Conservation (phyloP, 768 basidiomycete species). For the Lactifluus echinatus region DNA sequence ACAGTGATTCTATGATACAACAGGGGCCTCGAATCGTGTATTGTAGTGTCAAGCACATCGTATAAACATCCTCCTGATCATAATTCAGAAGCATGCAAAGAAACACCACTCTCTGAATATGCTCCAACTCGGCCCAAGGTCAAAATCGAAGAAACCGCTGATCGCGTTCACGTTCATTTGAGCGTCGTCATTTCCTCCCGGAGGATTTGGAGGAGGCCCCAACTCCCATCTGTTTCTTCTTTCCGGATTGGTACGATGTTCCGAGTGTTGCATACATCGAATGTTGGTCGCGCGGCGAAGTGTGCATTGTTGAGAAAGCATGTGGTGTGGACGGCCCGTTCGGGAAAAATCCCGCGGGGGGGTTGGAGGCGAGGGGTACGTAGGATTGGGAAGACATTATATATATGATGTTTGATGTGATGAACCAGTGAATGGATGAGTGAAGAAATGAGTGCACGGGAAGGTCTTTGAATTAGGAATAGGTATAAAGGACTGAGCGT, state of each 20-base stretch:
- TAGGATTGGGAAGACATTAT: constrained; percentile 27
- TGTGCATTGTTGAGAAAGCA: constrained; percentile 30
- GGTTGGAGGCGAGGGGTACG: constrained; percentile 22
- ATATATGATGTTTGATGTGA: background rate
- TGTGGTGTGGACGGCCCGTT: constrained; percentile 28
- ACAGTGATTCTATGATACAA: background rate
- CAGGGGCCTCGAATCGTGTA: background rate
- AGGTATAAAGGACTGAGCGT: background rate
- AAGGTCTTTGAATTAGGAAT: background rate
- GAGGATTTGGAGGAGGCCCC: constrained; percentile 2
- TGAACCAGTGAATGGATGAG: background rate
- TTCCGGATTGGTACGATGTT: background rate
- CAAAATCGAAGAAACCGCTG: too few relatives aligned
- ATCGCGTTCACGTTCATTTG: too few relatives aligned
- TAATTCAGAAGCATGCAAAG: too few relatives aligned
- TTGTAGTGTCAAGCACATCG: background rate
- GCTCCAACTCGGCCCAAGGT: too few relatives aligned
- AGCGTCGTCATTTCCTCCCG: constrained; percentile 10
- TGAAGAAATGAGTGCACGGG: background rate
- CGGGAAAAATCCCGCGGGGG: constrained; percentile 28
- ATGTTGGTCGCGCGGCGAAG: constrained; percentile 28
- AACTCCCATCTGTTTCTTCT: background rate
- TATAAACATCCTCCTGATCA: background rate
- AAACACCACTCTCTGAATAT: too few relatives aligned
- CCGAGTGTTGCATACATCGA: constrained; percentile 28